phyloP scores from a whole-genome alignment of 2,329 filamentous ascomycete species.

The Zasmidium cellare region DNA sequence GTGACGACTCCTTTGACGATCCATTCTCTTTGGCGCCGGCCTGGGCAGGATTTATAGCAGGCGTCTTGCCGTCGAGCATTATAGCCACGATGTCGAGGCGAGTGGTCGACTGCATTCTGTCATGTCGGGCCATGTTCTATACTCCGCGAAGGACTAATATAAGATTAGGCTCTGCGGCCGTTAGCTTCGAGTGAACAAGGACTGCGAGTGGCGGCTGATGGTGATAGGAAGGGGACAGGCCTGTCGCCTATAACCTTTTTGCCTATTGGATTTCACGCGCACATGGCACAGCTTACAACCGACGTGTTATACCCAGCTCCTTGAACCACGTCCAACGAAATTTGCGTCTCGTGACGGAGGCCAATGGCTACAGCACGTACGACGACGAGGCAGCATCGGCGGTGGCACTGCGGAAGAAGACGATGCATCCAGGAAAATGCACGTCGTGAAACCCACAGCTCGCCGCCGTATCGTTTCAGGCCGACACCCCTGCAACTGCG shows the following conservation, averaged over 20 bases:
- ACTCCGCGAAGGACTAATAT: not conserved
- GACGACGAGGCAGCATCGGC: slow-evolving; percentile 2
- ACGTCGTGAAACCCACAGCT: slow-evolving; percentile 8
- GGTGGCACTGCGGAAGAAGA: slow-evolving; percentile 11
- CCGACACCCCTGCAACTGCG: slow-evolving; percentile 2
- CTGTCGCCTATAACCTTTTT: slow-evolving; percentile 4
- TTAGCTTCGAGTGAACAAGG: not conserved
- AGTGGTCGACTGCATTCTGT: slow-evolving; percentile 9
- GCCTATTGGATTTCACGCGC: not conserved
- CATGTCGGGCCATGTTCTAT: slow-evolving; percentile 8
- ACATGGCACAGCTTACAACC: not conserved
- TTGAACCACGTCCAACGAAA: slow-evolving; percentile 12
- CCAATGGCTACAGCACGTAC: slow-evolving; percentile 8
- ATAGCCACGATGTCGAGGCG: slow-evolving; percentile 21
- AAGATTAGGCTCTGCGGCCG: not conserved
- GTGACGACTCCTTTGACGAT: not conserved
- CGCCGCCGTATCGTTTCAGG: slow-evolving; percentile 10
- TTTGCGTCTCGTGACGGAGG: slow-evolving; percentile 6
- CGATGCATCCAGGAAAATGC: slow-evolving; percentile 5
- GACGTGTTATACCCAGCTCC: slow-evolving; percentile 7
- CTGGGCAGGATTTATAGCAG: not conserved
- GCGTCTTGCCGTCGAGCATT: slow-evolving; percentile 5
- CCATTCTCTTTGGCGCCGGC: not conserved
- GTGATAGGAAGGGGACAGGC: not conserved
- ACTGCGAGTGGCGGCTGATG: not conserved